Base-by-base conservation (phyloP, 2,329 filamentous ascomycete genomes). In the Nemania abortiva region DNA sequence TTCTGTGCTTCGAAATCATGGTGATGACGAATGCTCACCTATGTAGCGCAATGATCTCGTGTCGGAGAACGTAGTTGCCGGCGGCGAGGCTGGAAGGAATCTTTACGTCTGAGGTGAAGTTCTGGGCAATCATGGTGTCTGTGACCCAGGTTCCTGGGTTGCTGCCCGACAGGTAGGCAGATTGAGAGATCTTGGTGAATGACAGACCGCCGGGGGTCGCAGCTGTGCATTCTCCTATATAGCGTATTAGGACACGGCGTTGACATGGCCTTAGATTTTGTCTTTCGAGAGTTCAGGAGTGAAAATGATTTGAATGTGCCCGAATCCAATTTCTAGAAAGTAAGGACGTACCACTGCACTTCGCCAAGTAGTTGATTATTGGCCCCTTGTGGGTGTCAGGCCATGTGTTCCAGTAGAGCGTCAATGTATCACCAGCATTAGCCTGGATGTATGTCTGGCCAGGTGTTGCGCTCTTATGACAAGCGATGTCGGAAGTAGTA, bases 31-130 rank as follows among this genome's bases (percentile, higher is more conserved):
- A 42, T 42, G 13, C 13, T 42, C 39, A 42, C 39, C 57, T 60
- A 34, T 86, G 84, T 29, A 86, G 81, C 37, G 80, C 84, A 65
- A 86, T 85, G 71, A 85, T 85, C 75, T 86, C 84, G 72, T 85
- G 82, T 34, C 84, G 82, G 45, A 86, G 77, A 54, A 86, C 83
- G 71, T 86, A 86, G 78, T 85, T 85, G 20, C 84, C 84, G 6
- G 82, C 72, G 3, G 77, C 79, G 42, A 86, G 79, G 63, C 70
- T 72, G 56, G 77, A 73, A 53, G 84, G 84, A 66, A 86, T 82
- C 37, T 77, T 81, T 24, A 84, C 77, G 55, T 79, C 81, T 74
- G 81, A 82, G 68, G 78, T 83, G 79, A 83, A 84, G 79, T 85
- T 85, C 75, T 82, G 81, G 61, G 78, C 74, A 75, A 85, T 84